Evolutionary conservation across 2,329 filamentous ascomycete species (phyloP).

Genomic region (Diaporthe nobilis): DNA sequence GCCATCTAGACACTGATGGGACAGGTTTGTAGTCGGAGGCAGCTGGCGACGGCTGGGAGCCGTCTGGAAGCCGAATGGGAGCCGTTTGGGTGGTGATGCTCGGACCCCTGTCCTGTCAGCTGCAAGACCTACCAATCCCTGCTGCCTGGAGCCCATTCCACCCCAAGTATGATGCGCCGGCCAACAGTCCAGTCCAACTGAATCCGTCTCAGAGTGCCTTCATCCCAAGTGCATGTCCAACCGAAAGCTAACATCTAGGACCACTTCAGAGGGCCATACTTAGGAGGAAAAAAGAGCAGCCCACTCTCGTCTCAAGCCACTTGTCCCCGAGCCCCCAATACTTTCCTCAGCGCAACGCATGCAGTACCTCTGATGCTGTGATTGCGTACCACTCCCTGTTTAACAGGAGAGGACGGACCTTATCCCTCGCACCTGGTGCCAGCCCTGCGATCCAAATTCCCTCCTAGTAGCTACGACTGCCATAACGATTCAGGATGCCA

Average conservation of each 20-base stretch:
- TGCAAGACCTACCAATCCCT: constrained; percentile 11
- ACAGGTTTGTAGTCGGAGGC: neutral
- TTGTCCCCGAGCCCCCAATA: neutral
- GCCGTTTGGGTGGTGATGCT: neutral
- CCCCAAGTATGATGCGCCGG: neutral
- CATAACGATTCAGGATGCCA: constrained; percentile 33
- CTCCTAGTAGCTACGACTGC: neutral
- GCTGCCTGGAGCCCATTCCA: neutral
- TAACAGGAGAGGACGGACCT: constrained; percentile 3
- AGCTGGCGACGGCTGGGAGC: neutral
- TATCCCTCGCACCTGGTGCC: neutral
- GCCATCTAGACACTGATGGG: neutral
- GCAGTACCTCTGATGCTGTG: constrained; percentile 13
- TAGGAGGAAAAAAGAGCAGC: neutral
- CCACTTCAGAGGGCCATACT: neutral
- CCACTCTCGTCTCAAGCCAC: neutral
- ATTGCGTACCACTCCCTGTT: neutral
- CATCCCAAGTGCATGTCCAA: neutral
- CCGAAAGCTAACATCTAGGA: neutral
- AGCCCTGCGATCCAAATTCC: neutral
- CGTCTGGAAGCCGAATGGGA: neutral
- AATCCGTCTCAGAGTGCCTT: constrained; percentile 3
- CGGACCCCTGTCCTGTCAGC: constrained; percentile 1
- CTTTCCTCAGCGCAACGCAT: neutral
- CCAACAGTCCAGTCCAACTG: neutral